phyloP scores from a whole-genome alignment of 257 asterid genomes.

The Nemophila menziesii region DNA sequence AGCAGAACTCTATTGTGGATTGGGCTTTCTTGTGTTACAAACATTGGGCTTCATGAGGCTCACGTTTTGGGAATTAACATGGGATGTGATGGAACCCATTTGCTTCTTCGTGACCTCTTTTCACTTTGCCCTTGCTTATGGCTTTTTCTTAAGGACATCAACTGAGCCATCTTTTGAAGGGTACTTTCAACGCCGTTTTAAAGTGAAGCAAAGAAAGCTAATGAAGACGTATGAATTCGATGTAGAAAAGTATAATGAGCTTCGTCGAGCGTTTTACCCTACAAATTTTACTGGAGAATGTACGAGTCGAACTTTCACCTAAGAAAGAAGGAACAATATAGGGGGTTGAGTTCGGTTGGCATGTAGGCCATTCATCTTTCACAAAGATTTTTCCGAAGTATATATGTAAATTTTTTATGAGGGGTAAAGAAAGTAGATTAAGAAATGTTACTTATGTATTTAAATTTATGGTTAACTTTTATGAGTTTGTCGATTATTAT shows the following conservation, averaged over 20 bases:
- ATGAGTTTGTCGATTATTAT: too few relatives aligned
- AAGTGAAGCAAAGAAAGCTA: conserved; percentile 30
- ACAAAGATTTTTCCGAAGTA: too few relatives aligned
- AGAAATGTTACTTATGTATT: too few relatives aligned
- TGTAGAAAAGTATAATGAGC: conserved; percentile 22
- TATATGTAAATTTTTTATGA: not conserved
- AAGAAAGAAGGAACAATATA: too few relatives aligned
- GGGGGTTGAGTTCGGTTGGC: too few relatives aligned
- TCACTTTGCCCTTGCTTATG: conserved; percentile 63
- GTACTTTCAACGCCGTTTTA: conserved; percentile 32
- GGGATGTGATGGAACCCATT: conserved; percentile 99
- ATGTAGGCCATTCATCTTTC: too few relatives aligned
- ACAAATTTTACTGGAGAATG: too few relatives aligned
- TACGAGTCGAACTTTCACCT: conserved; percentile 6
- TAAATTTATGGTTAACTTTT: too few relatives aligned
- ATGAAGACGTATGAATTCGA: conserved; percentile 28
- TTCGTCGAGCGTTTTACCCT: conserved; percentile 23
- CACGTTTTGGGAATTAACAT: conserved; percentile 78
- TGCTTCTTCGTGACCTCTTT: conserved; percentile 75
- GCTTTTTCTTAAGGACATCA: conserved; percentile 35
- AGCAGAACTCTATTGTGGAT: conserved; percentile 56
- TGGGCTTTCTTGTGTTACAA: conserved; percentile 55
- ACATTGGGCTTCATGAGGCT: conserved; percentile 88
- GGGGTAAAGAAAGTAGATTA: not conserved
- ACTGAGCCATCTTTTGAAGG: conserved; percentile 42